Percentiles rank a stretch among this genome's conserved stretches.
Conservation (phyloP, 2,329 filamentous ascomycete species). For the Capronia americana region DNA sequence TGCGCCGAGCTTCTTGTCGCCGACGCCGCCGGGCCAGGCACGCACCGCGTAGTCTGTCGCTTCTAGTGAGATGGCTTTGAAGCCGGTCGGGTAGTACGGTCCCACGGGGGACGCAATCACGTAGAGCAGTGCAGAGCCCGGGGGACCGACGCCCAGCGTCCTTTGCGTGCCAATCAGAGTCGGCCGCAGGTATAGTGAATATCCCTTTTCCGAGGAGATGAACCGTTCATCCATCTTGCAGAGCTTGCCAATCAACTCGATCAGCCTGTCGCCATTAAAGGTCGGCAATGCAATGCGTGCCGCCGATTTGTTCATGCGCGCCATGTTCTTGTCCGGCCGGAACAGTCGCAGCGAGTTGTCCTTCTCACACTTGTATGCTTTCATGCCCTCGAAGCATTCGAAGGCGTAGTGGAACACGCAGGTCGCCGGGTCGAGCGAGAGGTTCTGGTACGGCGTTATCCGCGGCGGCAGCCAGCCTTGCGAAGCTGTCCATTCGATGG, state of each 20-base stretch:
- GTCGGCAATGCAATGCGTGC: slow-evolving; percentile 91
- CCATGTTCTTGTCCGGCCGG: slow-evolving; percentile 96
- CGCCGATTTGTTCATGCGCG: slow-evolving; percentile 86
- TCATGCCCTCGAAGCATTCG: slow-evolving; percentile 98
- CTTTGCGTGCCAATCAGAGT: slow-evolving; percentile 97
- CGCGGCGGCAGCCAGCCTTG: slow-evolving; percentile 82
- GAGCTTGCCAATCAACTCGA: slow-evolving; percentile 80
- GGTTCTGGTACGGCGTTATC: slow-evolving; percentile 95
- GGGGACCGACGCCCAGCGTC: slow-evolving; percentile 90
- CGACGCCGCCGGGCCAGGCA: slow-evolving; percentile 96
- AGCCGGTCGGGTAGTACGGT: slow-evolving; percentile 96
- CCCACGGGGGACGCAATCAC: slow-evolving; percentile 96
- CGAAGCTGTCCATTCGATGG: slow-evolving; percentile 86
- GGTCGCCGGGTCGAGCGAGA: slow-evolving; percentile 91
- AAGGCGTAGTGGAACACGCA: slow-evolving; percentile 99
- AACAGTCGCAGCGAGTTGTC: slow-evolving; percentile 82
- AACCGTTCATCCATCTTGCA: slow-evolving; percentile 84
- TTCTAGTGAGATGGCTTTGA: slow-evolving; percentile 95
- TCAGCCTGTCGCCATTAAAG: slow-evolving; percentile 75
- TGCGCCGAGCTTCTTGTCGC: slow-evolving; percentile 96
- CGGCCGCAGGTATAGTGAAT: slow-evolving; percentile 92
- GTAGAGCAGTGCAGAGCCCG: slow-evolving; percentile 88
- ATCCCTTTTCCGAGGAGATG: slow-evolving; percentile 83
- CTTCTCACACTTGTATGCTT: slow-evolving; percentile 87
- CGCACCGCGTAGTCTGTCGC: slow-evolving; percentile 96